Conservation (phyloP, 805 yeast genomes). For the Saturnispora serradocipensis region DNA sequence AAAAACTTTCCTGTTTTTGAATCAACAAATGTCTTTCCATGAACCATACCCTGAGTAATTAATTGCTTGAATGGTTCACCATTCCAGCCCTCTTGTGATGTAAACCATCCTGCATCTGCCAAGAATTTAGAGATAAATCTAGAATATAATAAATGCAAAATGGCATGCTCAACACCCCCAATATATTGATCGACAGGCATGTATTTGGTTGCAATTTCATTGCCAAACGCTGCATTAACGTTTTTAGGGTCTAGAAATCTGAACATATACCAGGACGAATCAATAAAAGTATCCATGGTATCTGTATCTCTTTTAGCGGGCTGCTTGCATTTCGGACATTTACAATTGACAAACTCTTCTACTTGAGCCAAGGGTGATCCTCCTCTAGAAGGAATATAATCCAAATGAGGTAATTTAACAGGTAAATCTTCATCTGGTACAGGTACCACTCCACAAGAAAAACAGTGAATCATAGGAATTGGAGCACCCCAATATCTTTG, state of each 20-base stretch:
- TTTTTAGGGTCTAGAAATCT: constrained; percentile 75
- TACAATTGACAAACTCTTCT: constrained; percentile 58
- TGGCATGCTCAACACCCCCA: constrained; percentile 97
- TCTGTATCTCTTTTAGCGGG: constrained; percentile 85
- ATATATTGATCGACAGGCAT: constrained; percentile 87
- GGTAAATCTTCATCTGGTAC: constrained; percentile 88
- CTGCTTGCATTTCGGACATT: constrained; percentile 73
- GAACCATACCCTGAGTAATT: constrained; percentile 97
- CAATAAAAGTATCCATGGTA: constrained; percentile 98
- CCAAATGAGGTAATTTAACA: constrained; percentile 60
- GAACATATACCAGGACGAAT: constrained; percentile 93
- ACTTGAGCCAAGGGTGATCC: constrained; percentile 64
- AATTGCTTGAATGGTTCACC: constrained; percentile 79
- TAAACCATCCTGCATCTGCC: constrained; percentile 62
- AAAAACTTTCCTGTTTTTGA: constrained; percentile 68
- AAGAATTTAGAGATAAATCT: constrained; percentile 80
- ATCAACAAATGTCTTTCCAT: constrained; percentile 73
- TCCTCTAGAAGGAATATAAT: constrained; percentile 34
- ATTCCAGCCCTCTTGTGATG: constrained; percentile 29
- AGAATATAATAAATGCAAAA: constrained; percentile 78
- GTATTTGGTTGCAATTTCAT: constrained; percentile 36
- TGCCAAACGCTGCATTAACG: constrained; percentile 40
- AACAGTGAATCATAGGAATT: constrained; percentile 88
- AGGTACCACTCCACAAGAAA: constrained; percentile 78
- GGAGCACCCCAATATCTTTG: constrained; percentile 99